Base-by-base conservation (phyloP, 495 filamentous ascomycete species). In the Aspergillus cristatus region DNA sequence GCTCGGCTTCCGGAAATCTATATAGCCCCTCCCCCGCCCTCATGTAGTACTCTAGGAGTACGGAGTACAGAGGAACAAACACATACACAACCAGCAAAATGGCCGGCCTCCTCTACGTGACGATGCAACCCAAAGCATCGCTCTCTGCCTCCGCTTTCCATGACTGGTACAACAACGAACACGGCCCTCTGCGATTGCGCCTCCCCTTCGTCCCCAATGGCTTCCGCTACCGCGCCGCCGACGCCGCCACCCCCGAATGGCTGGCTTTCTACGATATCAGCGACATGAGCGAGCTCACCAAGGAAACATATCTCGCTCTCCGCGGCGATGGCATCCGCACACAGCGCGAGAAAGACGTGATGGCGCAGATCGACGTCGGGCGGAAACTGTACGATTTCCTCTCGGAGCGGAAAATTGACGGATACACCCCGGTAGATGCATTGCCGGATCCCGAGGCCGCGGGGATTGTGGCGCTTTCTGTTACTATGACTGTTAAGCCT, bases 111-210 rank as follows among this genome's bases (percentile, higher is more conserved):
- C 76, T 88, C 49, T 85, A 78, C 50, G 83, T 86, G 52, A 85
- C 81, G 16, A 86, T 86, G 82, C 76, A 84, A 52, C 82, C 81
- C 45, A 65, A 68, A 44, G 64, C 67, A 43, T 70, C 68, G 18
- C 68, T 86, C 36, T 70, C 76, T n/a, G 51, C 68, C 31, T 65
- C 74, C 40, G 77, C 83, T 51, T 88, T 89, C 64, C 82, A 88
- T 59, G 84, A 89, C 54, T 91, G 85, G 85, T 91, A 91, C 65
- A 84, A 89, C 65, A 84, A 81, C 55, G 85, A 91, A 58, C 85
- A 91, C 59, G 85, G 85, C 37, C 84, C 85, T 24, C 71, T 78
- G 28, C 75, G 85, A 18, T 71, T 88, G 13, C 78, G 82, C 31
- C 57, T 88, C 7, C 78, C 81, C 28, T 85, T 84, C 55, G 70